Base-by-base conservation (phyloP, 495 filamentous ascomycete species). In the Pseudevernia furfuracea region DNA sequence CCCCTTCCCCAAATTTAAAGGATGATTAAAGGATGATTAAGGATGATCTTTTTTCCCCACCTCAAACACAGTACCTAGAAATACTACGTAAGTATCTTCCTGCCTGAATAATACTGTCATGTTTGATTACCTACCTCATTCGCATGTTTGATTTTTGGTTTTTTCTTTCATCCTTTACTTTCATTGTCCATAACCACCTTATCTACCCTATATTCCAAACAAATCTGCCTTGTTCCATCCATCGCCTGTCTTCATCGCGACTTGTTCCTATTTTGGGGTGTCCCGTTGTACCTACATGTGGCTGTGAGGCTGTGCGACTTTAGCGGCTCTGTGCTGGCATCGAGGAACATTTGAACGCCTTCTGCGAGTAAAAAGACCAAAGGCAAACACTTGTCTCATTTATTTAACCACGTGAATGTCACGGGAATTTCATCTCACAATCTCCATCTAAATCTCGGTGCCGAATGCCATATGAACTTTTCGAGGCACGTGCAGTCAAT, bases 281-380 rank as follows among this genome's bases (percentile, higher is more conserved):
- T 53, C 52, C 32, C 58, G 30, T 55, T 34, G 59, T 65, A 68
- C 59, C 41, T 68, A 68, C 59, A 52, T 68, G 67, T 68, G 67
- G 67, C 67, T 62, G 67, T 68, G 63, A 55, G 49, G 49, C 46
- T 49, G 46, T 49, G 28, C 52, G 52, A 36, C 65, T 59, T 48
- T 56, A 59, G 49, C 57, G 30, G 52, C 63, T 68, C 63, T 68
- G 67, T 37, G 67, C 52, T 68, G 67, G 58, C 67, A 68, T 48
- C 59, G 52, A 58, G 59, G 59, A 58, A 39, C 43, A 28, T 30
- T 44, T 46, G 55, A 43, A 43, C 30, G 53, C 46, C 61, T 60
- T 59, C 37, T 28, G 58, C 48, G 28, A 49, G 25, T 46, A 55
- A 55, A 34, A 39, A 32, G 52, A 53, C 56, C 37, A 63, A 58